Conservation (phyloP, 352 stramenopile genomes). For the Globisporangium sylvaticum region DNA sequence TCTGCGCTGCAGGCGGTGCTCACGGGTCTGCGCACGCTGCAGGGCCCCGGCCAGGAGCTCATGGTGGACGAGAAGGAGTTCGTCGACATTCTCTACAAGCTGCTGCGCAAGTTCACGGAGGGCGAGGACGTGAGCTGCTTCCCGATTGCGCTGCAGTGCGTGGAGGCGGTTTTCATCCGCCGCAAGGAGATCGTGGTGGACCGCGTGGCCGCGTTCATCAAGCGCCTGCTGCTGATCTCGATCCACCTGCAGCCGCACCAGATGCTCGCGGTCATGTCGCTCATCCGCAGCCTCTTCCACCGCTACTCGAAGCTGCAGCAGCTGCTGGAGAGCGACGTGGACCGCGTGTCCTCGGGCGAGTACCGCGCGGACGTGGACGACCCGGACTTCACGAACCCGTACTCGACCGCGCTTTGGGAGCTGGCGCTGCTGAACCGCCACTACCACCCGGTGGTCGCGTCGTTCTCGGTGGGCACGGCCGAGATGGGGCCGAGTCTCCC, state of each 20-base stretch:
- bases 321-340: slow-evolving; percentile 94
- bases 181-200: slow-evolving; percentile 93
- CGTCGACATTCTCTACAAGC: slow-evolving; percentile 92
- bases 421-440: slow-evolving; percentile 86
- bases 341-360: slow-evolving; percentile 91
- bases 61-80: slow-evolving; percentile 97
- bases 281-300: slow-evolving; percentile 87
- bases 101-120: slow-evolving; percentile 72
- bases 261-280: slow-evolving; percentile 81
- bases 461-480: slow-evolving; percentile 61
- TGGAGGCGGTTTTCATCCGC: slow-evolving; percentile 91
- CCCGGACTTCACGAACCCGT: slow-evolving; percentile 94
- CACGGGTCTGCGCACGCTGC: slow-evolving; percentile 91
- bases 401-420: slow-evolving; percentile 93
- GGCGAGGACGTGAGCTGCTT: slow-evolving; percentile 65
- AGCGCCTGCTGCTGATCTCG: slow-evolving; percentile 88
- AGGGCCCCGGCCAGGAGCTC: slow-evolving; percentile 92
- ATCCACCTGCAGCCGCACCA: slow-evolving; percentile 84
- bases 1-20: slow-evolving; percentile 85
- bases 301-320: slow-evolving; percentile 93
- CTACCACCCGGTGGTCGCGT: slow-evolving; percentile 75
- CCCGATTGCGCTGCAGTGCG: slow-evolving; percentile 81
- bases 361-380: slow-evolving; percentile 91
- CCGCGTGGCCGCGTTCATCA: slow-evolving; percentile 94
- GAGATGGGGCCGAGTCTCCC: slow-evolving; percentile 55